Conservation (phyloP, 2,329 filamentous ascomycete species). For the Penicillium aurantiogriseum region DNA sequence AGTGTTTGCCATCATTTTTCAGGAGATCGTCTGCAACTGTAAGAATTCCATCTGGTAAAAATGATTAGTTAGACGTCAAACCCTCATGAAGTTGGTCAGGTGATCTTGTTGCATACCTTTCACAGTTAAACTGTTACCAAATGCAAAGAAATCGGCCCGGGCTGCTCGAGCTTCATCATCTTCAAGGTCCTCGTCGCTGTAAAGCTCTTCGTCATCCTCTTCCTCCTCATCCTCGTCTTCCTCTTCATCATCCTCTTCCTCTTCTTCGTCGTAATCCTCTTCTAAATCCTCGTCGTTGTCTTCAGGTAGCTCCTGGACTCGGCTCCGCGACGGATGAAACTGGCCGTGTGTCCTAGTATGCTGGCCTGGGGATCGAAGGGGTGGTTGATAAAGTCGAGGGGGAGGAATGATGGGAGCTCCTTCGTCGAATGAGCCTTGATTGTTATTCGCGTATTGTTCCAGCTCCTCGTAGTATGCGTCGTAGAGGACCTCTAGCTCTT, state of each 20-base stretch:
- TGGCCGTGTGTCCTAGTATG: constrained; percentile 53
- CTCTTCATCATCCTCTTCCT: constrained; percentile 41
- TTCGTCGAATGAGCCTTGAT: constrained; percentile 61
- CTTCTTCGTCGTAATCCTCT: constrained; percentile 56
- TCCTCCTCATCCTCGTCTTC: constrained; percentile 63
- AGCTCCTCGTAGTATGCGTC: constrained; percentile 98
- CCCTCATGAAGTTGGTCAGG: constrained; percentile 15
- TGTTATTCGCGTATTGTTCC: constrained; percentile 91
- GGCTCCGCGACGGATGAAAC: constrained; percentile 71
- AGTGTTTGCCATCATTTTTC: constrained; percentile 98
- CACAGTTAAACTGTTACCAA: constrained; percentile 94
- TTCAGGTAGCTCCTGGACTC: constrained; percentile 62
- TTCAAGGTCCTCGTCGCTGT: constrained; percentile 64
- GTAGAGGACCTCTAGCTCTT: constrained; percentile 95
- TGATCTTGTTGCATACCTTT: constrained; percentile 59
- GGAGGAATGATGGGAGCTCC: constrained; percentile 67
- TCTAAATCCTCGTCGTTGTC: constrained; percentile 55
- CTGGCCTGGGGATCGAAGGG: constrained; percentile 54
- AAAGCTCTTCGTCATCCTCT: constrained; percentile 67
- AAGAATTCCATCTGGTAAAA: constrained; percentile 76
- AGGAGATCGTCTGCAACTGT: constrained; percentile 97
- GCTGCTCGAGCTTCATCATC: constrained; percentile 62
- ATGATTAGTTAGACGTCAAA: constrained; percentile 40
- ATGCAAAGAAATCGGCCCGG: constrained; percentile 86
- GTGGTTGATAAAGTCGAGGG: constrained; percentile 62